A percentile compares a stretch with the other conserved stretches of the same genome.
Conservation (phyloP, 1,284 basidiomycete genomes). For the Anthracocystis panici-leucophaei region DNA sequence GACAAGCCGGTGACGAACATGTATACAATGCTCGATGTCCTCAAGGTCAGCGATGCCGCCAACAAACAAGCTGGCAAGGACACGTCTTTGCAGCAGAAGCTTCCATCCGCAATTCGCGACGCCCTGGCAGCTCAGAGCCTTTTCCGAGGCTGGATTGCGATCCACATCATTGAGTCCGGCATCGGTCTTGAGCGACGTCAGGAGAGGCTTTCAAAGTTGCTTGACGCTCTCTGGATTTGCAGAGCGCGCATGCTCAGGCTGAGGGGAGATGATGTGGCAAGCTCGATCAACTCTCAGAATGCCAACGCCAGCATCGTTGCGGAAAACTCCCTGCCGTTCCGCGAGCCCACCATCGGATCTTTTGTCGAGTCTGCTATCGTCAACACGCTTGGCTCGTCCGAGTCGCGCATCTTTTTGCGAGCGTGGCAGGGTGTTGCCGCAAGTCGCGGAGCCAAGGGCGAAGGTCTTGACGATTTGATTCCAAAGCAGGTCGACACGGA, state of each 20-base stretch:
- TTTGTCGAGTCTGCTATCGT: constrained; percentile 65
- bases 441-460: constrained; percentile 44
- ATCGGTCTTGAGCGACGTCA: constrained; percentile 61
- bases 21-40: constrained; percentile 60
- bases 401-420: constrained; percentile 57
- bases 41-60: constrained; percentile 21
- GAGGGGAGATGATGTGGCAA: constrained; percentile 21
- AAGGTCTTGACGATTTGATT: constrained; percentile 48
- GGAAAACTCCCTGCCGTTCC: constrained; percentile 46
- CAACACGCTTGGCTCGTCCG: constrained; percentile 56
- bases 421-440: constrained; percentile 65
- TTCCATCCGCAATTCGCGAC: constrained; percentile 57
- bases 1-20: constrained; percentile 59
- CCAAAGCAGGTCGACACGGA: constrained; percentile 30
- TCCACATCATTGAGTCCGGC: constrained; percentile 62
- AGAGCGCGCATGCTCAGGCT: constrained; percentile 59
- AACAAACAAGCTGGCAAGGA: constrained; percentile 11
- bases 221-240: constrained; percentile 65
- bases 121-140: constrained; percentile 61
- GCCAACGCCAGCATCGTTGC: constrained; percentile 7
- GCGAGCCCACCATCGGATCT: constrained; percentile 60
- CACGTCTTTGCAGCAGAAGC: constrained; percentile 40
- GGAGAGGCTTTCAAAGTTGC: constrained; percentile 55
- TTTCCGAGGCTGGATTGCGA: constrained; percentile 62
- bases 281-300: constrained; percentile 6